A percentile compares a stretch with the other conserved stretches of the same genome.
These are phyloP conservation scores for Fusarium drepaniforme DNA, from an alignment of 2,329 filamentous ascomycete species.

Conservation along the genomic window DNA sequence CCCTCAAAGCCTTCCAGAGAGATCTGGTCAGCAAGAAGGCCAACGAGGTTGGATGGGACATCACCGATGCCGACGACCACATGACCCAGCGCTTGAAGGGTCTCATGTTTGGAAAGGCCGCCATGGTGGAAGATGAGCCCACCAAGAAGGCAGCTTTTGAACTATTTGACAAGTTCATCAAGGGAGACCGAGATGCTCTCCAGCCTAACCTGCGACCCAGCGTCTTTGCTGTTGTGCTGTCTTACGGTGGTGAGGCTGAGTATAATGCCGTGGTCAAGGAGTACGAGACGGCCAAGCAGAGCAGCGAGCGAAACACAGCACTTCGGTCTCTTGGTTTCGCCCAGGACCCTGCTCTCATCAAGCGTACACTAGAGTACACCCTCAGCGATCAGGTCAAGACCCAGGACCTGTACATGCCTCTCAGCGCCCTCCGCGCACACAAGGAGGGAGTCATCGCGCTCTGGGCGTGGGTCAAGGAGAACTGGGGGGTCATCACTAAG, in stretches of 20 bases:
- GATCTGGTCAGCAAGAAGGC: constrained; percentile 83
- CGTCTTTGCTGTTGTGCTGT: constrained; percentile 87
- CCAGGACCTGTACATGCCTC: constrained; percentile 93
- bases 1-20: constrained; percentile 85
- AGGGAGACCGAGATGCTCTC: constrained; percentile 83
- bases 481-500: constrained; percentile 88
- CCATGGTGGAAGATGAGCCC: constrained; percentile 81
- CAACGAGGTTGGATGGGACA: constrained; percentile 89
- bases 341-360: constrained; percentile 81
- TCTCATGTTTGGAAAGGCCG: constrained; percentile 87
- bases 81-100: constrained; percentile 95
- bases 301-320: constrained; percentile 91
- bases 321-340: constrained; percentile 86
- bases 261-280: constrained; percentile 46
- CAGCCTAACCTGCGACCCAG: constrained; percentile 92
- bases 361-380: constrained; percentile 81
- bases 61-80: constrained; percentile 86
- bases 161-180: constrained; percentile 89
- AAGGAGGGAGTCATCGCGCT: constrained; percentile 82
- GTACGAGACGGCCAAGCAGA: constrained; percentile 67
- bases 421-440: constrained; percentile 82
- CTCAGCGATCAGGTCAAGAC: constrained; percentile 88
- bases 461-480: constrained; percentile 85
- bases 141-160: constrained; percentile 86
- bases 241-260: constrained; percentile 79